Base-by-base conservation (phyloP, 2,329 filamentous ascomycete species). In the Nemania sp. region DNA sequence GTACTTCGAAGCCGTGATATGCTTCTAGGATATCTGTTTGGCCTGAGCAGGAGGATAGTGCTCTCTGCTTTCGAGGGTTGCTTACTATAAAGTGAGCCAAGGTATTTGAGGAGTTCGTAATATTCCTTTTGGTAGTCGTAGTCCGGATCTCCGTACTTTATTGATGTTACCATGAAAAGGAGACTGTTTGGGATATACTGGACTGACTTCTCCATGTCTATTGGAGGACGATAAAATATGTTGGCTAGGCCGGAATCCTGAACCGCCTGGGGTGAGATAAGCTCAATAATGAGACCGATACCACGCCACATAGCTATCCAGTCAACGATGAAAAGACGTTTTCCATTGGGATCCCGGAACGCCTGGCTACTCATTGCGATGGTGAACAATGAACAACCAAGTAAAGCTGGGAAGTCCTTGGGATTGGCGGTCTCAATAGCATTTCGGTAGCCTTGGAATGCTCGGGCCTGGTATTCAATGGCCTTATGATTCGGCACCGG, bases 291-390 rank as follows among this genome's bases (percentile, higher is more conserved):
- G 18, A 85, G 74, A 32, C 84, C 80, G 27, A 85, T 87, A 10
- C 86, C 86, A 10, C 82, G 79, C 86, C 86, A 89, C 13, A 88
- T 79, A 2, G 82, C 72, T 77, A 88, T 85, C 86, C 87, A 89
- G 73, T 88, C 83, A 52, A 88, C 75, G 32, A 88, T 82, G 71
- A 84, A 87, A 1, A 88, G 79, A 1, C 81, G 80, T 52, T 78
- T 80, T 20, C 76, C 75, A 55, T 83, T 79, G 0, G 78, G 75
- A n/a, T 86, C 83, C 3, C 85, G 82, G 73, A 88, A 88, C 60
- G 78, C 79, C 62, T 86, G 80, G 5, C 84, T 84, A 10, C 85
- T 83, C 5, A 88, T 77, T 5, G 82, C 85, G 27, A 82, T 83
- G 66, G 87, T 80, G 18, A 89, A 74, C 7, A 88, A 79, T 1